Conservation (phyloP, 2,329 filamentous ascomycete species). For the Periconia sp. region DNA sequence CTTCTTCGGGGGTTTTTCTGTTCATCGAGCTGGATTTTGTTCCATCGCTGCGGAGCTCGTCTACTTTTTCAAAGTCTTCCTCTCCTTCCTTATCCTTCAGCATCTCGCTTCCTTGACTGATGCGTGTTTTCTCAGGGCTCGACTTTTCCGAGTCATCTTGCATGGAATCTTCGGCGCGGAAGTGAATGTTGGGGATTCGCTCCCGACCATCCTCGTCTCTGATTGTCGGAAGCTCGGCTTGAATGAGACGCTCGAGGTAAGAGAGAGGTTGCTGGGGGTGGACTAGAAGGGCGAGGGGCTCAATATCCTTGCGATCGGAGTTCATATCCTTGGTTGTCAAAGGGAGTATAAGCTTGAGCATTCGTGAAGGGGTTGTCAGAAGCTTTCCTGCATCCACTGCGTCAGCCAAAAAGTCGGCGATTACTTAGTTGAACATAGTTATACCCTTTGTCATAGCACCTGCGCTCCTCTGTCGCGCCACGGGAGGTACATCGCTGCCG, state of each 20-base stretch:
- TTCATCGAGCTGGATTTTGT: slow-evolving; percentile 39
- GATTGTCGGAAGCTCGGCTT: slow-evolving; percentile 78
- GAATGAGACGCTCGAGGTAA: slow-evolving; percentile 85
- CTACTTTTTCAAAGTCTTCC: slow-evolving; percentile 48
- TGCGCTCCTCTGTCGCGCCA: slow-evolving; percentile 53
- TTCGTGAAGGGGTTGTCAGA: slow-evolving; percentile 75
- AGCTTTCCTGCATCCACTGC: slow-evolving; percentile 60
- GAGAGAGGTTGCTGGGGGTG: slow-evolving; percentile 90
- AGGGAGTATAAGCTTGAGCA: slow-evolving; percentile 79
- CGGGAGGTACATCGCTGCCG: slow-evolving; percentile 61
- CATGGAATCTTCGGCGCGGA: slow-evolving; percentile 76
- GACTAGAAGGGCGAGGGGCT: slow-evolving; percentile 80
- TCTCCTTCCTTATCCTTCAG: slow-evolving; percentile 32
- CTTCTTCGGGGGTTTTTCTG: slow-evolving; percentile 30
- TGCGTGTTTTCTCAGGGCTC: slow-evolving; percentile 26
- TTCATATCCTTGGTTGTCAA: slow-evolving; percentile 64
- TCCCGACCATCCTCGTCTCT: slow-evolving; percentile 63
- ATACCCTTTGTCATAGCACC: slow-evolving; percentile 66
- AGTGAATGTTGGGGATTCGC: slow-evolving; percentile 72
- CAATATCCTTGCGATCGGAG: slow-evolving; percentile 68
- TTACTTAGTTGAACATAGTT: neutral
- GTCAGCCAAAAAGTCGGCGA: neutral
- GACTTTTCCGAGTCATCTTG: slow-evolving; percentile 54
- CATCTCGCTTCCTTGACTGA: slow-evolving; percentile 28
- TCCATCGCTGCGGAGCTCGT: slow-evolving; percentile 55